A percentile compares a stretch with the other conserved stretches of the same genome.
Conservation (phyloP, 371 early-diverging fungal genomes). For the Nosema muscidifuracis region DNA sequence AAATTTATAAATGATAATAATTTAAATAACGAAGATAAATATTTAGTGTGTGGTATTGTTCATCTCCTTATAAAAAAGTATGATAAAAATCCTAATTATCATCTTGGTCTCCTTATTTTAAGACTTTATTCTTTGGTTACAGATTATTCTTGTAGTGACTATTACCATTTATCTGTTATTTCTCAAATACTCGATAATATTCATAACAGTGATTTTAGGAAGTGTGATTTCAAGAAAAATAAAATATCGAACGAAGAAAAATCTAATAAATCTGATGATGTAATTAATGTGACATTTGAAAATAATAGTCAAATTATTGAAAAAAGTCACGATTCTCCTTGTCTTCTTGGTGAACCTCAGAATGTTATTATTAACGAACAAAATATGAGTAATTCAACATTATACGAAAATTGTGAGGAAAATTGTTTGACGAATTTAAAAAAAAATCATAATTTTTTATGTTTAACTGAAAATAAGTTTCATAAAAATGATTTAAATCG, state of each 20-base stretch:
- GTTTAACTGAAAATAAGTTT: constrained; percentile 32
- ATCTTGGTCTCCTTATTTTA: constrained; percentile 27
- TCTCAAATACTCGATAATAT: constrained; percentile 13
- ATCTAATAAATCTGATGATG: neutral
- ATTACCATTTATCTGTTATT: neutral
- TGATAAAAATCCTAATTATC: constrained; percentile 12
- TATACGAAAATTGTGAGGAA: neutral
- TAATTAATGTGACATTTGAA: neutral
- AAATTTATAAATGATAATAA: neutral
- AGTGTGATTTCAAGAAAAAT: constrained; percentile 6
- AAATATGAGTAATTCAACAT: neutral
- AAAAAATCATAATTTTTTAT: neutral
- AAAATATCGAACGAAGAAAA: neutral
- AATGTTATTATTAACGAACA: no score
- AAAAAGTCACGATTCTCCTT: neutral
- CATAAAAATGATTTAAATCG: constrained; percentile 51
- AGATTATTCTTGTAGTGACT: constrained; percentile 4
- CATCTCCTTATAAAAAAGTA: constrained; percentile 44
- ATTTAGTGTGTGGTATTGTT: constrained; percentile 43
- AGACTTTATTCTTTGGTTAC: constrained; percentile 22
- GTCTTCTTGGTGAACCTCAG: no score
- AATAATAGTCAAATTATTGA: neutral
- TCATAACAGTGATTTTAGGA: constrained; percentile 2
- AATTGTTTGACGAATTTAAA: neutral
- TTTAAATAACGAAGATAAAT: constrained; percentile 6